Evolutionary conservation across 2,329 filamentous ascomycete genomes (phyloP).

Genomic region (Penicillium sp.): DNA sequence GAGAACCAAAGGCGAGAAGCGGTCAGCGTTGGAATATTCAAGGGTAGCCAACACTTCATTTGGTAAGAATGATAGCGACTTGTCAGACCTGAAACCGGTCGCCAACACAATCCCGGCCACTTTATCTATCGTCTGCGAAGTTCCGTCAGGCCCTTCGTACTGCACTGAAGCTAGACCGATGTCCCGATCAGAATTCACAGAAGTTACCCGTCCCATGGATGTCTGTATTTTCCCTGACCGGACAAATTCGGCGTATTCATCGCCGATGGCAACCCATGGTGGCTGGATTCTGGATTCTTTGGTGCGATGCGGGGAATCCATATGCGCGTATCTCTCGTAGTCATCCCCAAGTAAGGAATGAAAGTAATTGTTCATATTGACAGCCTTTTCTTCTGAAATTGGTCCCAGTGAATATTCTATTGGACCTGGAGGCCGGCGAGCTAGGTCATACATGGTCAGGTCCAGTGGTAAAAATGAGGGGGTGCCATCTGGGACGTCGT

Average conservation of each 20-base stretch:
- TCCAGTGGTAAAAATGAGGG: slow-evolving; percentile 70
- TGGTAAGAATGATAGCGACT: slow-evolving; percentile 65
- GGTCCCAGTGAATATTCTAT: slow-evolving; percentile 65
- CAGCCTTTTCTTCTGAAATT: slow-evolving; percentile 59
- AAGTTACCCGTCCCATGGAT: slow-evolving; percentile 44
- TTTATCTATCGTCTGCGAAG: slow-evolving; percentile 51
- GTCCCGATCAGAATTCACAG: slow-evolving; percentile 7
- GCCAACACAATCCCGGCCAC: slow-evolving; percentile 70
- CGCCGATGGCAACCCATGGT: slow-evolving; percentile 67
- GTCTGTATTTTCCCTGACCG: slow-evolving; percentile 61
- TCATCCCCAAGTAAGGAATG: slow-evolving; percentile 46
- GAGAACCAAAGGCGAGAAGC: slow-evolving; percentile 63
- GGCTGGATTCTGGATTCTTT: slow-evolving; percentile 51
- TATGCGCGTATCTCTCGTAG: slow-evolving; percentile 41
- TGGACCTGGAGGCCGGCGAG: slow-evolving; percentile 57
- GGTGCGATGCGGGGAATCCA: slow-evolving; percentile 39
- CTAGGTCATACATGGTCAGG: slow-evolving; percentile 68
- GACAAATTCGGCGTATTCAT: slow-evolving; percentile 72
- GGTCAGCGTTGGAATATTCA: slow-evolving; percentile 55
- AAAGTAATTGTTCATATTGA: slow-evolving; percentile 52
- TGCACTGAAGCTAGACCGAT: slow-evolving; percentile 30
- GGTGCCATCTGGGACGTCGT: slow-evolving; percentile 15
- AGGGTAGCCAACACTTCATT: slow-evolving; percentile 56
- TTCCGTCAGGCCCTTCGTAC: slow-evolving; percentile 35
- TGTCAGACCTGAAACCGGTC: slow-evolving; percentile 69